Conservation (phyloP, 164 flowering plant species). For the Pachysandra terminalis region DNA sequence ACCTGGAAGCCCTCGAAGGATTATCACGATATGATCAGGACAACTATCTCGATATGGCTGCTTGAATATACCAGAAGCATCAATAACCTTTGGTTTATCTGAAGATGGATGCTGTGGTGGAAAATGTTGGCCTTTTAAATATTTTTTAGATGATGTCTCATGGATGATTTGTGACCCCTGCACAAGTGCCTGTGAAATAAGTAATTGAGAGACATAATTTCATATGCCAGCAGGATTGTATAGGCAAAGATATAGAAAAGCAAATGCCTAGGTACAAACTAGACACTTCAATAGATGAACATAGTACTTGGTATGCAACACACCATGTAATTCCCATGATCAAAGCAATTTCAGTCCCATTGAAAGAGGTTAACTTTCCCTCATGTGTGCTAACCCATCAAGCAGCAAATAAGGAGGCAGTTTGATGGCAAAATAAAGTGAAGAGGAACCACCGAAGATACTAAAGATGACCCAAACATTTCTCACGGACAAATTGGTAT, state of each 20-base stretch:
- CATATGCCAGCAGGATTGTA: neutral
- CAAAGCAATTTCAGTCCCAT: neutral
- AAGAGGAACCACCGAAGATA: neutral
- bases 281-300: neutral
- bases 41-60: constrained; percentile 69
- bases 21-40: constrained; percentile 87
- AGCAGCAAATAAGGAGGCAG: neutral
- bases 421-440: neutral
- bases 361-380: no score
- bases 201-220: neutral
- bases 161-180: constrained; percentile 30
- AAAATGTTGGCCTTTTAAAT: constrained; percentile 27
- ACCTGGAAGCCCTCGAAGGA: constrained; percentile 99
- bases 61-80: constrained; percentile 71
- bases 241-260: neutral
- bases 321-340: neutral
- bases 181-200: neutral
- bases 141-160: constrained; percentile 23
- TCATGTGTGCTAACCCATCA: no score
- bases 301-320: neutral
- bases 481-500: no score
- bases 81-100: constrained; percentile 58
- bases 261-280: neutral
- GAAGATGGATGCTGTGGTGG: constrained; percentile 25
- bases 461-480: neutral